These are phyloP conservation scores for Corymbia calophylla DNA, from an alignment of 441 rosid species.

Conservation along the genomic window DNA sequence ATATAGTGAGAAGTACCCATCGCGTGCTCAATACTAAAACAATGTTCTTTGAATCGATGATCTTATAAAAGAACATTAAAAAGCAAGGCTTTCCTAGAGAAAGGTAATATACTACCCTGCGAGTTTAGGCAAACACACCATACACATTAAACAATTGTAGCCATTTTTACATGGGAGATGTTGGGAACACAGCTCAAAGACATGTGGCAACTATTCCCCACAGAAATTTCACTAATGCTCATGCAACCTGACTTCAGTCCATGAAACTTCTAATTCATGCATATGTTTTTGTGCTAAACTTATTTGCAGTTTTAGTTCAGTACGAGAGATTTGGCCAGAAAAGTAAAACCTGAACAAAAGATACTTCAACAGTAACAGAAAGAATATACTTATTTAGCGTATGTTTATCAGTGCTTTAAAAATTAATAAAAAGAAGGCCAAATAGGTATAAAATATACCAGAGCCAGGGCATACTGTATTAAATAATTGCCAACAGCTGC, in stretches of 20 bases:
- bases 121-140: neutral
- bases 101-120: neutral
- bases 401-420: neutral
- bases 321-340: neutral
- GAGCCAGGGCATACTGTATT: constrained; percentile 91
- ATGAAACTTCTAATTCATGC: neutral
- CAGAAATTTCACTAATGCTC: neutral
- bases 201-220: neutral
- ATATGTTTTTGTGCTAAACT: neutral
- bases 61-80: neutral
- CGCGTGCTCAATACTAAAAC: neutral
- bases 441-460: constrained; percentile 33
- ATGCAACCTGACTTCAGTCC: neutral
- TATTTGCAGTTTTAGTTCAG: neutral
- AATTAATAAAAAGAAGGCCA: neutral
- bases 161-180: neutral
- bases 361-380: neutral
- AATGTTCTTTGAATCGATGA: neutral
- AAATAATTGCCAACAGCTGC: constrained; percentile 81
- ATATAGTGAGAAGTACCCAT: neutral
- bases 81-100: neutral
- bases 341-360: neutral
- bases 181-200: neutral
- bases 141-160: neutral
- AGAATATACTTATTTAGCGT: neutral